Evolutionary conservation across 306 rosid species (phyloP).

Genomic region (Glycine soja): DNA sequence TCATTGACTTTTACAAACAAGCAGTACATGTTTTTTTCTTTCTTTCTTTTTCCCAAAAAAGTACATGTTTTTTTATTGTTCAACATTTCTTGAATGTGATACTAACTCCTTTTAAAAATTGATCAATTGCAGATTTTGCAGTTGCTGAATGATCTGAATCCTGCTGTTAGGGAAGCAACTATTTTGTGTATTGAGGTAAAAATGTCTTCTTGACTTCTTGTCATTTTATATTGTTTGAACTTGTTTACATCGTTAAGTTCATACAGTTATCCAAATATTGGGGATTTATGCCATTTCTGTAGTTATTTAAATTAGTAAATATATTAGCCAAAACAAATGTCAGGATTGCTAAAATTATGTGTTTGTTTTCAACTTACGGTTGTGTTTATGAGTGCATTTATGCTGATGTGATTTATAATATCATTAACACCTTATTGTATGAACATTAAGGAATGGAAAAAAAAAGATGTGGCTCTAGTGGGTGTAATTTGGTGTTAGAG

Average conservation of each 20-base stretch:
- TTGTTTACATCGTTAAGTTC: slow-evolving; percentile 35
- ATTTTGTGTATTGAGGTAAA: slow-evolving; percentile 90
- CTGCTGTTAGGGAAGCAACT: slow-evolving; percentile 94
- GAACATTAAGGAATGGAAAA: slow-evolving; percentile 39
- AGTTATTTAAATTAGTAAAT: slow-evolving; percentile 3
- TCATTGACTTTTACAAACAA: slow-evolving; percentile 35
- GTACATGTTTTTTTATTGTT: slow-evolving; percentile 24
- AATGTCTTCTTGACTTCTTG: slow-evolving; percentile 28
- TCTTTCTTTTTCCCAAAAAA: no score
- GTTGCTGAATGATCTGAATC: slow-evolving; percentile 85
- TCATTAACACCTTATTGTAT: slow-evolving; percentile 14
- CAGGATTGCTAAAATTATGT: slow-evolving; percentile 23
- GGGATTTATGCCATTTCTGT: not conserved
- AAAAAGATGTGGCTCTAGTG: slow-evolving; percentile 19
- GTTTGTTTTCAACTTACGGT: slow-evolving; percentile 18
- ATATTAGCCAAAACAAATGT: slow-evolving; percentile 11
- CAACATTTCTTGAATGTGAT: not conserved
- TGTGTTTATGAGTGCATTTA: slow-evolving; percentile 10
- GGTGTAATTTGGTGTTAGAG: slow-evolving; percentile 42
- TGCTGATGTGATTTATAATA: slow-evolving; percentile 28
- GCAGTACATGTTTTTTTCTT: not conserved
- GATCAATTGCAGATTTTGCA: slow-evolving; percentile 78
- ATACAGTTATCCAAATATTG: not conserved
- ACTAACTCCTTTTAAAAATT: slow-evolving; percentile 32
- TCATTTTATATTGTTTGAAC: slow-evolving; percentile 33